These are phyloP conservation scores for Dictyostelium discoideum DNA, from an alignment of 78 protist genomes.

Conservation along the genomic window DNA sequence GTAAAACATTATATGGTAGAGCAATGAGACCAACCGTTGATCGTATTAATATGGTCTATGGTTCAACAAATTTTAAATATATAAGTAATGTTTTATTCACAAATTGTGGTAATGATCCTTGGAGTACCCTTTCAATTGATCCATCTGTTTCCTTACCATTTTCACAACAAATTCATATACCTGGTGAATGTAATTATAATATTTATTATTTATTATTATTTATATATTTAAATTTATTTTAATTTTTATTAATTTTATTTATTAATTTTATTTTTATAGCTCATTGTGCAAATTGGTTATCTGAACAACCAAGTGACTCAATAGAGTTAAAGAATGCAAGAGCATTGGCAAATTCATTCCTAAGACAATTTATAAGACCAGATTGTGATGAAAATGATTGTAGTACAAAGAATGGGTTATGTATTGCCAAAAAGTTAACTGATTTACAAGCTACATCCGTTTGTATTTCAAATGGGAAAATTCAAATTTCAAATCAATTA, in stretches of 20 bases:
- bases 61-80: constrained; percentile 18
- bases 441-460: constrained; percentile 17
- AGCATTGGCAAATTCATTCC: constrained; percentile 1
- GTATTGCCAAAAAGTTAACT: constrained; percentile 27
- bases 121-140: constrained; percentile 43
- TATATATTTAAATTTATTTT: not conserved
- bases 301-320: constrained; percentile 38
- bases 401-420: constrained; percentile 9
- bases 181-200: constrained; percentile 44
- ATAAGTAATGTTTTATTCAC: constrained; percentile 37
- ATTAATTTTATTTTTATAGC: constrained; percentile 12
- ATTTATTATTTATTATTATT: not conserved
- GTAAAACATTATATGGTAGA: constrained; percentile 35
- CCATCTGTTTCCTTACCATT: not conserved
- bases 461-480: constrained; percentile 10
- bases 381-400: constrained; percentile 28
- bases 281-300: constrained; percentile 72
- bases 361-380: constrained; percentile 27
- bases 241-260: not conserved
- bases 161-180: constrained; percentile 17
- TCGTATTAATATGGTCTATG: constrained; percentile 24
- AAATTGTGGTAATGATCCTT: constrained; percentile 47
- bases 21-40: constrained; percentile 67
- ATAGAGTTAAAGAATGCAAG: constrained; percentile 17
- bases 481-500: not conserved